Evolutionary conservation across 2,329 filamentous ascomycete genomes (phyloP).

Genomic region (Aspergillus niger): DNA sequence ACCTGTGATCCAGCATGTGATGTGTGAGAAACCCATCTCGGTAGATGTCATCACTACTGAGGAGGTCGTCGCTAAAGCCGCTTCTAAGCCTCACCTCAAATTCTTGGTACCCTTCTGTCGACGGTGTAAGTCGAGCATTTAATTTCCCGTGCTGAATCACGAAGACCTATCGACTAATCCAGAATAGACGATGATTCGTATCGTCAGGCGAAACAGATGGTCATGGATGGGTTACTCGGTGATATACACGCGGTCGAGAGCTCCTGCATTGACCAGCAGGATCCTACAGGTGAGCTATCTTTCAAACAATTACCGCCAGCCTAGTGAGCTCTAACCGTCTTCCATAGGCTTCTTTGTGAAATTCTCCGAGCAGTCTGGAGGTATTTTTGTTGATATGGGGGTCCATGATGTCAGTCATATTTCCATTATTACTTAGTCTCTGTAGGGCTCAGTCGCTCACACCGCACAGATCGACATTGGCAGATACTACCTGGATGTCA

Average conservation of each 20-base stretch:
- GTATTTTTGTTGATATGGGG: slow-evolving; percentile 38
- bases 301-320: not conserved
- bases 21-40: slow-evolving; percentile 16
- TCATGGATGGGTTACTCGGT: slow-evolving; percentile 3
- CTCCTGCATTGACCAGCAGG: slow-evolving; percentile 9
- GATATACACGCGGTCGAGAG: slow-evolving; percentile 12
- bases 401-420: slow-evolving; percentile 34
- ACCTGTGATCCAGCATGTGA: slow-evolving; percentile 2
- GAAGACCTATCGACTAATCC: not conserved
- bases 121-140: not conserved
- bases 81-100: slow-evolving; percentile 12
- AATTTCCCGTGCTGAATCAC: not conserved
- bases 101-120: slow-evolving; percentile 15
- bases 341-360: slow-evolving; percentile 35
- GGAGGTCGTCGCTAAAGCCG: slow-evolving; percentile 11
- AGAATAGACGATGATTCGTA: slow-evolving; percentile 12
- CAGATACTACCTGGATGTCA: slow-evolving; percentile 11
- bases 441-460: not conserved
- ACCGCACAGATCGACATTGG: slow-evolving; percentile 6
- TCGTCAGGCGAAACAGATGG: slow-evolving; percentile 5
- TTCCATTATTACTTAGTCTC: not conserved
- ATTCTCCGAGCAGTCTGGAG: slow-evolving; percentile 36
- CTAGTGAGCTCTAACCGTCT: not conserved
- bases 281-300: slow-evolving; percentile 7
- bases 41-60: slow-evolving; percentile 12